Percentiles rank a stretch among this genome's conserved stretches.
Evolutionary conservation across 345 rosid species (phyloP).

Genomic region (Citrus trifoliata): DNA sequence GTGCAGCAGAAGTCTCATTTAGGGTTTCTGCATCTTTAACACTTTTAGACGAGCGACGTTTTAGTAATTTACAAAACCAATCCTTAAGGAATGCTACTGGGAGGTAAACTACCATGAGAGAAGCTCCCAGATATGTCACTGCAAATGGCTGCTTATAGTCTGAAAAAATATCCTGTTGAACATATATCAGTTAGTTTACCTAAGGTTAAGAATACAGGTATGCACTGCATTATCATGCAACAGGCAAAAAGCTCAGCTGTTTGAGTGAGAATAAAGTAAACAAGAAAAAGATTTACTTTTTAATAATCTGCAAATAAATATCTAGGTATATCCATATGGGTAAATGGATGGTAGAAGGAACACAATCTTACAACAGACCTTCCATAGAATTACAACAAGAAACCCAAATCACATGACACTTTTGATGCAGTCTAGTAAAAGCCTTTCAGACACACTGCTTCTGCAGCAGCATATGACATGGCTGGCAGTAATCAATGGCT

Average conservation of each 20-base stretch:
- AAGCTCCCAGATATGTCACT: slow-evolving; percentile 98
- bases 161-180: slow-evolving; percentile 77
- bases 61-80: slow-evolving; percentile 60
- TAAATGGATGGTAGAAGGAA: background rate
- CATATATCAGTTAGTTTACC: slow-evolving; percentile 9
- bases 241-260: background rate
- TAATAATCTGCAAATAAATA: background rate
- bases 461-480: background rate
- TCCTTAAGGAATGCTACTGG: slow-evolving; percentile 90
- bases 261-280: background rate
- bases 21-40: slow-evolving; percentile 40
- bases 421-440: background rate
- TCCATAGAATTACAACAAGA: background rate
- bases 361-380: background rate
- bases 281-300: background rate
- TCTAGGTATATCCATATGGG: background rate
- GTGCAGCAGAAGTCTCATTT: slow-evolving; percentile 48
- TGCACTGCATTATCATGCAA: background rate
- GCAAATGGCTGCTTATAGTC: slow-evolving; percentile 97
- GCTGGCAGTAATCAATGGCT: background rate
- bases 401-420: background rate
- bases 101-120: slow-evolving; percentile 95
- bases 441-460: background rate
- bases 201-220: background rate
- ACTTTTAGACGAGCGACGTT: slow-evolving; percentile 43